phyloP scores from a whole-genome alignment of 768 basidiomycete genomes.

The Dioszegia aurantiaca region DNA sequence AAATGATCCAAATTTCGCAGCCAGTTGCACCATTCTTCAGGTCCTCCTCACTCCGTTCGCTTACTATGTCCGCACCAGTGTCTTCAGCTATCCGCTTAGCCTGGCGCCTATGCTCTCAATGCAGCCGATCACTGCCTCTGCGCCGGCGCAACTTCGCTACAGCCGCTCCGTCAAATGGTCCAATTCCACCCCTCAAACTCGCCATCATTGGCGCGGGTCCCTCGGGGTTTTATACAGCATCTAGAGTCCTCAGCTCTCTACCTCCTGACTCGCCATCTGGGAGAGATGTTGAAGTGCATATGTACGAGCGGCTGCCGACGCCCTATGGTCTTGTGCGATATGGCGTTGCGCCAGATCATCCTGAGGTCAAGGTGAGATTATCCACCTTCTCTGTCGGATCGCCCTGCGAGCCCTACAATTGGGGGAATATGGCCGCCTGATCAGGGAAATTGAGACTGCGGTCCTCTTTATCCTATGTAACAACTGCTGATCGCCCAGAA shows the following conservation, averaged over 20 bases:
- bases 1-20: too few relatives aligned
- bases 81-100: too few relatives aligned
- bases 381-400: too few relatives aligned
- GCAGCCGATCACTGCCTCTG: not conserved
- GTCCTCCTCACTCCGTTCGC: too few relatives aligned
- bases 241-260: conserved; percentile 69
- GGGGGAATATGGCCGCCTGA: too few relatives aligned
- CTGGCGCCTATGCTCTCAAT: not conserved
- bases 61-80: too few relatives aligned
- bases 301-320: conserved; percentile 89
- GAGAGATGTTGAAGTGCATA: conserved; percentile 62
- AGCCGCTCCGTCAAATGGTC: not conserved
- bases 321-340: conserved; percentile 94
- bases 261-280: conserved; percentile 54
- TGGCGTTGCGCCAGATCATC: conserved; percentile 96
- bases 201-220: conserved; percentile 93
- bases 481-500: conserved; percentile 60
- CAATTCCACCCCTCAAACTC: conserved; percentile 60
- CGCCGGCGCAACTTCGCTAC: not conserved
- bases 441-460: too few relatives aligned
- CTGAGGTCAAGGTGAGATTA: conserved; percentile 85
- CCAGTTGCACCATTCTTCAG: too few relatives aligned
- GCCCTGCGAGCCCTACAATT: too few relatives aligned
- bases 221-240: conserved; percentile 93
- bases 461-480: not conserved